phyloP scores from a whole-genome alignment of 306 rosid species.

The Inga laurina region DNA sequence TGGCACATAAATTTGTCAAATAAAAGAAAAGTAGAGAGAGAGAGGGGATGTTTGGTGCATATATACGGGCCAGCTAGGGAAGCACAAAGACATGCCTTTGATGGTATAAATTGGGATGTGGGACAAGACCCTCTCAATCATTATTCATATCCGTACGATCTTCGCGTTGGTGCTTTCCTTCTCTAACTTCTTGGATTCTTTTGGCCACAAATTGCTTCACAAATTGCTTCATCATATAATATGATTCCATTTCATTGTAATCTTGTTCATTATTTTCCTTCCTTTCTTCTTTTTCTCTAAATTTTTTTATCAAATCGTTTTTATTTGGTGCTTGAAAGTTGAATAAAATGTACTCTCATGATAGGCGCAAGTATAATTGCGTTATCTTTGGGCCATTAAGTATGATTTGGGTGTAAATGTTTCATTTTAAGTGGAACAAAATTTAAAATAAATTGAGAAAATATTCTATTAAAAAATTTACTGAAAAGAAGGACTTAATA shows the following conservation, averaged over 20 bases:
- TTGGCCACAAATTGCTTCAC: neutral
- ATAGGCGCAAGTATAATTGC: neutral
- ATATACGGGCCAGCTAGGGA: slow-evolving; percentile 36
- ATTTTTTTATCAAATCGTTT: neutral
- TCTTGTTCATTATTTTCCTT: neutral
- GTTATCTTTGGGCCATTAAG: neutral
- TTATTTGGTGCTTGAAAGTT: neutral
- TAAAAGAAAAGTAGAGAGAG: neutral
- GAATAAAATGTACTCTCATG: neutral
- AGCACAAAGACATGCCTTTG: slow-evolving; percentile 33
- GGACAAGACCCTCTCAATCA: slow-evolving; percentile 31
- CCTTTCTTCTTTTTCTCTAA: neutral
- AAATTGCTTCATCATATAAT: neutral
- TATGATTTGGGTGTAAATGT: neutral
- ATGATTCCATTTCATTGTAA: neutral
- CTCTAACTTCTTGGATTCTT: neutral
- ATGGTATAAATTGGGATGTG: neutral
- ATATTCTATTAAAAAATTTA: too few relatives aligned
- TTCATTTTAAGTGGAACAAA: too few relatives aligned
- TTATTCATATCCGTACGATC: slow-evolving; percentile 27
- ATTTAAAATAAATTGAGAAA: too few relatives aligned
- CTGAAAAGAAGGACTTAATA: too few relatives aligned
- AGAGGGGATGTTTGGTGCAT: slow-evolving; percentile 32
- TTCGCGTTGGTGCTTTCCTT: slow-evolving; percentile 24
- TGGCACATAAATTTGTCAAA: neutral